Evolutionary conservation across 2,329 filamentous ascomycete genomes (phyloP), one percentile per base, ranked within the genome.

Genomic region (Aspergillus quadrilineatus): DNA sequence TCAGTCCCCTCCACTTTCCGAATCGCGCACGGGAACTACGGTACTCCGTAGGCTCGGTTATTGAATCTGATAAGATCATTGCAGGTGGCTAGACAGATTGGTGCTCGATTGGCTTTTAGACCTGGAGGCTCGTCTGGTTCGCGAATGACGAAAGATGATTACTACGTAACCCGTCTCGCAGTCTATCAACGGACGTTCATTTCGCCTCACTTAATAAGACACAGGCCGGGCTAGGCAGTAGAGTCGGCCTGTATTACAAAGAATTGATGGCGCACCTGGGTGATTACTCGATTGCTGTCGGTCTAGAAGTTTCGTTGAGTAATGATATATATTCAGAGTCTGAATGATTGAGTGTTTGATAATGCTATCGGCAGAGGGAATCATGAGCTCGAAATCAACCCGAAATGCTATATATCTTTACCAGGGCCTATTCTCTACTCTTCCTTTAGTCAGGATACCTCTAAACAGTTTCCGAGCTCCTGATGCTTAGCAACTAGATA

Each of bases 1-100:
- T 30, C 10, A 30, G 32, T 44, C 42, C 22, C 22, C 28, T 45
- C 41, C 43, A 17, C 50, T 30, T 22, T 22, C 50, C 34, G 43
- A 56, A 22, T 43, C 29, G 53, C 49, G 32, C 49, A 49, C 50
- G 44, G 50, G 55, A 41, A 36, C 50, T 37, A 22, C 22, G 22
- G 22, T 22, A 22, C 22, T 22, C 22, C 22, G 22, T 4, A 37
- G 50, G 34, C 26, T 49, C 50, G 55, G 55, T 26, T 49, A 15
- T 37, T 53, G 45, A 48, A 59, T 60, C 56, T 55, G 59, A 60
- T 60, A 60, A 60, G 59, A 60, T 60, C 22, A 50, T 17, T 39
- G 36, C 22, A 56, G 39, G 10, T 47, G 55, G 37, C 49, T 29
- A 43, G 34, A 48, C 14, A 5, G 34, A 5, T 12, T 37, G 12